A percentile compares a stretch with the other conserved stretches of the same genome.
phyloP scores from a whole-genome alignment of 495 filamentous ascomycete species.

The Paragyromitra xinjiangensis region DNA sequence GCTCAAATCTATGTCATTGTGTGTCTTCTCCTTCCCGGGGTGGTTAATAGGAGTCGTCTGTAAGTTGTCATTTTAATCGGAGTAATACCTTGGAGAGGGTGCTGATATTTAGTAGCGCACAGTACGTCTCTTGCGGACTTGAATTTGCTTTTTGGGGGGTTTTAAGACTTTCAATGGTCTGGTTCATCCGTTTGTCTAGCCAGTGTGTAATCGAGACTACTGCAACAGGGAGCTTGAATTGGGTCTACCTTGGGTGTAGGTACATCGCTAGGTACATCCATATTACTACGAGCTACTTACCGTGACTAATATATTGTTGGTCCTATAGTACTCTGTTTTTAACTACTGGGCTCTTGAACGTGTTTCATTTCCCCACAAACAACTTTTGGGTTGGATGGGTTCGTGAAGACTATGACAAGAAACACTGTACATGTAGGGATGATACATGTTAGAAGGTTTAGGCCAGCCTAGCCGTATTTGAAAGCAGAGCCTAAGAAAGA shows the following conservation, averaged over 20 bases:
- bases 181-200: not conserved
- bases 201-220: not conserved
- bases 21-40: not conserved
- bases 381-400: not conserved
- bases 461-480: not conserved
- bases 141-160: not conserved
- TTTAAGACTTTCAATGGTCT: not conserved
- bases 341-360: not conserved
- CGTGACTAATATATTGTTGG: not conserved
- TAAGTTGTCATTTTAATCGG: not conserved
- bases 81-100: not conserved
- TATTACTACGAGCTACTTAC: not conserved
- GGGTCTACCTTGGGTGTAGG: not conserved
- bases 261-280: not conserved
- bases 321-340: not conserved
- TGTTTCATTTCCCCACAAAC: not conserved
- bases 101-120: not conserved
- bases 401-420: not conserved
- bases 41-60: slow-evolving; percentile 1
- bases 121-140: not conserved
- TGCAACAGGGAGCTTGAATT: not conserved
- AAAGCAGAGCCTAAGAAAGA: not conserved
- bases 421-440: not conserved
- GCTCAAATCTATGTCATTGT: not conserved
- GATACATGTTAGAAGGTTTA: not conserved